Evolutionary conservation across 495 filamentous ascomycete species (phyloP), one percentile per base, ranked within the genome.

Genomic region (Xylaria nigripes): DNA sequence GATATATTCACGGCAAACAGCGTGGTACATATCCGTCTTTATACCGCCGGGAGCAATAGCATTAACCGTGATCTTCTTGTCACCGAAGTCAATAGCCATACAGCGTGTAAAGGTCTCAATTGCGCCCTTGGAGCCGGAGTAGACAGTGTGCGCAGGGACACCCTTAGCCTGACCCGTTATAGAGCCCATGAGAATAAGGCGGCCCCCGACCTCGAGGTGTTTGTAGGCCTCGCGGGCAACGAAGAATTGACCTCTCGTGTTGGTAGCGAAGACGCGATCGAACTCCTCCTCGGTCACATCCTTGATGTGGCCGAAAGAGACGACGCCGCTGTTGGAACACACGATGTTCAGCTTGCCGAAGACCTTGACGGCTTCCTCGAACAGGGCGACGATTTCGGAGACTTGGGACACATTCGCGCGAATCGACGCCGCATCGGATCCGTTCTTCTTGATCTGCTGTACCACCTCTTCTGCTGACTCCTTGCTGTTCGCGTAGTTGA

Each of bases 171-270:
- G 68, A 12, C 79, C 79, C 0, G 77, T 74, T 52, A 82, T 79
- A 57, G 68, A 73, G 49, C 70, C 74, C 73, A 80, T 80, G 32
- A 86, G 70, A 59, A 87, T 84, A 30, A 90, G 69, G 10, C 87
- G 76, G 30, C 87, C 87, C 50, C 83, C 80, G 5, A 75, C 68
- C 67, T 81, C 74, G 36, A 88, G 75, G 66, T 89, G 67, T 68
- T 85, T 82, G 71, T 81, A 82, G 49, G 84, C 87, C 25, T 86
- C 78, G 70, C 87, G 86, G 30, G 84, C 86, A 51, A 92, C 87
- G 71, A 90, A 89, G 76, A 90, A 90, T 70, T 92, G 87, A 0
- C 81, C 87, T 6, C 85, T 76, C 4, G 82, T 81, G 70, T 92
- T 92, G 51, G 90, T 70, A 65, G 79, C 77, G 67, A 92, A 89